A percentile compares a stretch with the other conserved stretches of the same genome.
Evolutionary conservation across 768 basidiomycete genomes (phyloP).

Genomic region (Tulasnella sp.): DNA sequence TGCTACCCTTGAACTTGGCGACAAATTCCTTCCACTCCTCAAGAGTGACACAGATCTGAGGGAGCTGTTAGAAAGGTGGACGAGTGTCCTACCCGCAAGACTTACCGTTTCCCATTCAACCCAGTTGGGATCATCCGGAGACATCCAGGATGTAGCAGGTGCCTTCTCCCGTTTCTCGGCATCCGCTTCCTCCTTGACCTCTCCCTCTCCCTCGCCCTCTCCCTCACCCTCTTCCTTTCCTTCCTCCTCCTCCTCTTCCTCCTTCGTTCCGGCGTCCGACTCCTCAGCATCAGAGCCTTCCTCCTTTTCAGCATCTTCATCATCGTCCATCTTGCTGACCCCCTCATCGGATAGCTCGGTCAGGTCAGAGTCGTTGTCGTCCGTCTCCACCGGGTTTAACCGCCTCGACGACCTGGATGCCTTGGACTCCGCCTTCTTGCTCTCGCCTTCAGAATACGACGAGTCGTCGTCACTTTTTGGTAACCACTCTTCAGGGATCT

Average conservation of each 20-base stretch:
- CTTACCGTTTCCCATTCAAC: constrained; percentile 32
- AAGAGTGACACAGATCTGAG: constrained; percentile 30
- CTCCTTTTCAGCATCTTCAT: neutral
- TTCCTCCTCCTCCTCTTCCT: neutral
- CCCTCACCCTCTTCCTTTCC: neutral
- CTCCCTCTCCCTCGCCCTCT: neutral
- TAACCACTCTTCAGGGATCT: constrained; percentile 30
- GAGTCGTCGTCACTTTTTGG: constrained; percentile 15
- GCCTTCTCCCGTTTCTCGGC: constrained; percentile 15
- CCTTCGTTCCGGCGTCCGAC: neutral
- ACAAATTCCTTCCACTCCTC: constrained; percentile 29
- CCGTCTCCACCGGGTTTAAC: neutral
- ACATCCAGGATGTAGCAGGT: constrained; percentile 9
- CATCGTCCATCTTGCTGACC: constrained; percentile 11
- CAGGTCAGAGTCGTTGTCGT: constrained; percentile 30
- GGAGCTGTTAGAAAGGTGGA: neutral
- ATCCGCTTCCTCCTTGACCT: constrained; percentile 8
- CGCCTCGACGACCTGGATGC: neutral
- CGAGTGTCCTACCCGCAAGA: neutral
- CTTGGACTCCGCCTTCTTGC: constrained; percentile 10
- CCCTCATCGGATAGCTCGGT: constrained; percentile 30
- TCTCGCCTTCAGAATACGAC: constrained; percentile 18
- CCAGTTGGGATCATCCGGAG: constrained; percentile 26
- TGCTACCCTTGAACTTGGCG: constrained; percentile 24
- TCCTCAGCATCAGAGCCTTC: constrained; percentile 5